Percentiles rank a stretch among this genome's conserved stretches.
These are phyloP conservation scores for Acanthamoeba healyi DNA, from an alignment of 208 protist species.

Conservation along the genomic window DNA sequence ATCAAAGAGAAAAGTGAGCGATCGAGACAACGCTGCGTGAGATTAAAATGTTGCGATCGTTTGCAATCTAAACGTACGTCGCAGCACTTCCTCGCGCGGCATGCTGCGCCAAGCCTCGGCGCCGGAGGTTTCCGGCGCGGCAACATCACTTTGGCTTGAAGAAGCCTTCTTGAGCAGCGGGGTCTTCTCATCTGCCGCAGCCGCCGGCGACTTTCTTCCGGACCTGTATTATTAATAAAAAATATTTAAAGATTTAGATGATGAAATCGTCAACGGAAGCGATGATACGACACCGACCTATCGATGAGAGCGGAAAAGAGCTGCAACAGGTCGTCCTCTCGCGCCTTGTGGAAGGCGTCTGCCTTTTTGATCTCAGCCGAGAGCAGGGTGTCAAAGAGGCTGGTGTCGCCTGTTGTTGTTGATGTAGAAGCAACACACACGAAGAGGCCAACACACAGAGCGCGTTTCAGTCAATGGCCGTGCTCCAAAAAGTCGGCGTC, in stretches of 20 bases:
- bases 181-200: neutral
- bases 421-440: neutral
- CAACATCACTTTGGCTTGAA: neutral
- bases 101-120: neutral
- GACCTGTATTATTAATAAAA: neutral
- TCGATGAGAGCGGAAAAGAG: neutral
- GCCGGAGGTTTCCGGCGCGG: neutral
- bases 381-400: slow-evolving; percentile 40
- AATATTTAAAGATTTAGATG: neutral
- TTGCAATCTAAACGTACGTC: neutral
- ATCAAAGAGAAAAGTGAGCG: neutral
- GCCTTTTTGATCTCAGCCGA: slow-evolving; percentile 25
- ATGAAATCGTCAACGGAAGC: neutral
- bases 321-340: neutral
- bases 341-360: slow-evolving; percentile 8
- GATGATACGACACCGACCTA: neutral
- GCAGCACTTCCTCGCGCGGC: neutral
- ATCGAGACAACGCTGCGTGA: too few species aligned
- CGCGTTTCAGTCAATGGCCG: too few species aligned
- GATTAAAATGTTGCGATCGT: too few species aligned
- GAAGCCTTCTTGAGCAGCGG: neutral
- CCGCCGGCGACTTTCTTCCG: neutral
- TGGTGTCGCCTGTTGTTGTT: slow-evolving; percentile 9
- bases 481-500: too few species aligned
- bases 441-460: neutral